Base-by-base conservation (phyloP, 2,329 filamentous ascomycete species). In the Diplodia mutila region DNA sequence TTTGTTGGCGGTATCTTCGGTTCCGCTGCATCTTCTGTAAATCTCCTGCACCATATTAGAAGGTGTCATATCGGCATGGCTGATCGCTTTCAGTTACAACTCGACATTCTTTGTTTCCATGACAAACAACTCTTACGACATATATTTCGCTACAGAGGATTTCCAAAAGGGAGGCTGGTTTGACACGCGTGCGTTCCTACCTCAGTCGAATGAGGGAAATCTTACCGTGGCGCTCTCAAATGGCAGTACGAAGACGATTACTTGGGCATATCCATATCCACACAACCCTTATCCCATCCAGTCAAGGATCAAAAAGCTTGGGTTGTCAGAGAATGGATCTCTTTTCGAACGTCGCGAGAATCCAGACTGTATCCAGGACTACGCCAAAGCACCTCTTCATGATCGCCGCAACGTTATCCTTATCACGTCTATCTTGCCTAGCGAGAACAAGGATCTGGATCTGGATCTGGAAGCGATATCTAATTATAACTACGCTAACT, bases 31-130 rank as follows among this genome's bases (percentile, higher is more conserved):
- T 29, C 34, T 68, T 6, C 11, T 68, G 66, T 68, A 48, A 39
- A 23, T 39, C 6, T 18, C 37, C 27, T 11, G 23, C 27, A 2
- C 25, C 8, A 4, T 9, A 23, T 6, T 5, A 11, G 18, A 52
- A 21, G 0, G 1, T 7, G 16, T 18, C 6, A 9, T 12, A 11
- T 8, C 1, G 2, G 7, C 32, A 34, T 12, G 8, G 23, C 55
- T 70, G 14, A 70, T 37, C 49, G 4, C 49, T 23, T 16, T 12
- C 27, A 75, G 73, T 16, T 76, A 74, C 64, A 75, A 75, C 57
- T 76, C 75, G 1, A 70, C 71, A 1, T 72, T 75, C 0, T 76
- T 70, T 46, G 57, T 64, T 1, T 72, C 72, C 2, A 64, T 71
- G 7, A 61, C 67, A 8, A 67, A 71, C 1, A 71, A 72, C 27